These are phyloP conservation scores for Hypoxylon cercidicola DNA, from an alignment of 495 filamentous ascomycete genomes.

Conservation along the genomic window DNA sequence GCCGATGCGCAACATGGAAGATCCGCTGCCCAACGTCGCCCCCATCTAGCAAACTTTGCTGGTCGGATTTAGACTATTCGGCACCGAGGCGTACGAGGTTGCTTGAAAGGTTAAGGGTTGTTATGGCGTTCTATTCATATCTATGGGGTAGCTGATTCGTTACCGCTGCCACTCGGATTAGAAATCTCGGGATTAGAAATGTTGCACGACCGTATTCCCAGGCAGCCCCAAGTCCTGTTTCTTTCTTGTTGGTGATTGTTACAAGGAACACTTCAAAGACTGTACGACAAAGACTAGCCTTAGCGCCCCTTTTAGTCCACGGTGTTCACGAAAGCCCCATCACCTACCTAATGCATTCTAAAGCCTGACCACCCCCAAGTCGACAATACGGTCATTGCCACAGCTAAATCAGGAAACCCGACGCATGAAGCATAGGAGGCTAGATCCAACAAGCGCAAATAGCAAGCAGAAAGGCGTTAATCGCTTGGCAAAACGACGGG, in stretches of 20 bases:
- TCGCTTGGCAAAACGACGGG: neutral
- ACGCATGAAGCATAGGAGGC: constrained; percentile 7
- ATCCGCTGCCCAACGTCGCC: constrained; percentile 31
- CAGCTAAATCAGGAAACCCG: constrained; percentile 19
- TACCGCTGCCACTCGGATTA: constrained; percentile 1
- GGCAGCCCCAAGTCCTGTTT: constrained; percentile 5
- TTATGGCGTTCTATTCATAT: constrained; percentile 27
- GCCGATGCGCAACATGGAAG: constrained; percentile 23
- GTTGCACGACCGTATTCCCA: constrained; percentile 8
- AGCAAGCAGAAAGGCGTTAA: constrained; percentile 11
- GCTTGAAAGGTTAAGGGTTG: constrained; percentile 2
- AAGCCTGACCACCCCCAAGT: constrained; percentile 16
- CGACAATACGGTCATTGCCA: constrained; percentile 1
- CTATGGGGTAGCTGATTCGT: constrained; percentile 9
- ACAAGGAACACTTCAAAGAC: constrained; percentile 6
- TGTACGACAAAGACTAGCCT: constrained; percentile 8
- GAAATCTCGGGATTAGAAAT: too few species aligned
- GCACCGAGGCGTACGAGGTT: constrained; percentile 24
- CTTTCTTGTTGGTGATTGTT: constrained; percentile 1
- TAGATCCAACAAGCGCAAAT: neutral
- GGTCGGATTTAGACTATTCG: constrained; percentile 18
- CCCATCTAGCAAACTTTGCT: constrained; percentile 30
- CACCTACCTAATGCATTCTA: neutral
- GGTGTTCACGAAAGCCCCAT: constrained; percentile 4
- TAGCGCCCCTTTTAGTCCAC: neutral